Conservation (phyloP, 495 filamentous ascomycete genomes). For the Tuber borchii region DNA sequence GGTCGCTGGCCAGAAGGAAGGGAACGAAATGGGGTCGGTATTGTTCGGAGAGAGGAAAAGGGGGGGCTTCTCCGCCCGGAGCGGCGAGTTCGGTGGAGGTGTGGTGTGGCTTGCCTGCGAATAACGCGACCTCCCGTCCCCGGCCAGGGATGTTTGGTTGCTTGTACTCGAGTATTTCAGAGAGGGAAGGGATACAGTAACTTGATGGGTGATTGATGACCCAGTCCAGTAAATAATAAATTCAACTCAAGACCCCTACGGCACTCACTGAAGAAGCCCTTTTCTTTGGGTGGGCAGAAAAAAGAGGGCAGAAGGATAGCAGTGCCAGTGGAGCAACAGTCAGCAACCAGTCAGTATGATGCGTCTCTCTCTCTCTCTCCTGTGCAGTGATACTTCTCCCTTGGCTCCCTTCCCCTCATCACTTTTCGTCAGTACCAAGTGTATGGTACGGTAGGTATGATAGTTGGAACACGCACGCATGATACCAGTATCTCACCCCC, state of each 20-base stretch:
- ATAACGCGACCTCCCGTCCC: slow-evolving; percentile 38
- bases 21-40: background rate
- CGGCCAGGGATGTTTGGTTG: slow-evolving; percentile 16
- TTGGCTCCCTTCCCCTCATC: background rate
- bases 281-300: background rate
- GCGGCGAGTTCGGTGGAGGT: slow-evolving; percentile 12
- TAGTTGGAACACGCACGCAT: background rate
- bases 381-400: background rate
- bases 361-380: too few species aligned
- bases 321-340: background rate
- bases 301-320: slow-evolving; percentile 6
- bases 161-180: too few species aligned
- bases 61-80: slow-evolving; percentile 8
- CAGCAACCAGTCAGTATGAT: background rate
- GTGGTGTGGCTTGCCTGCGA: slow-evolving; percentile 36
- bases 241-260: background rate
- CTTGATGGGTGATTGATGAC: background rate
- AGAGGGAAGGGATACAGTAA: slow-evolving; percentile 3
- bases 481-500: background rate
- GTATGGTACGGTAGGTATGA: too few species aligned
- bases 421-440: background rate
- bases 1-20: background rate
- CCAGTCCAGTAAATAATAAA: background rate
- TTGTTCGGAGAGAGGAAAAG: slow-evolving; percentile 29
- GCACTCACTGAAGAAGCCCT: background rate